Conservation (phyloP, 2,329 filamentous ascomycete genomes). For the Arthrinium phaeospermum region DNA sequence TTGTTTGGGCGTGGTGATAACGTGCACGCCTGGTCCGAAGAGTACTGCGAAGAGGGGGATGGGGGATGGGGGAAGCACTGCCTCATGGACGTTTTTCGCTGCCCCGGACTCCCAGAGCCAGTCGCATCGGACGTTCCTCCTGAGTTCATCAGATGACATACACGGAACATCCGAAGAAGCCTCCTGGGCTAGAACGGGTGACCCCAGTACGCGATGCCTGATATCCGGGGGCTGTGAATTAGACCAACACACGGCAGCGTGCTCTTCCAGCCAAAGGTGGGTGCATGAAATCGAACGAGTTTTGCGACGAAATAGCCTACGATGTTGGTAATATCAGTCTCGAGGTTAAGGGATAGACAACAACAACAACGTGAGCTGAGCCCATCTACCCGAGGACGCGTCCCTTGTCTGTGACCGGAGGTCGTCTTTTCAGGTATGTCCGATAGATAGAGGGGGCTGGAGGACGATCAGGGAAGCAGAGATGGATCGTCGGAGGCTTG, state of each 20-base stretch:
- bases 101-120: slow-evolving; percentile 8
- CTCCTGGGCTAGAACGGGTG: not conserved
- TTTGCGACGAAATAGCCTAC: not conserved
- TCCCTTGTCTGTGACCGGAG: not conserved
- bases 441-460: not conserved
- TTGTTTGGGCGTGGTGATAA: not conserved
- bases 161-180: slow-evolving; percentile 2
- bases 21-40: not conserved
- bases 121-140: not conserved
- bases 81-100: not conserved
- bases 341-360: not conserved
- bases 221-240: not conserved
- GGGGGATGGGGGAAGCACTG: not conserved
- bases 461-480: not conserved
- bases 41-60: too few relatives aligned
- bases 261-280: not conserved
- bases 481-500: not conserved
- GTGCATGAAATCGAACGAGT: slow-evolving; percentile 4
- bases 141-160: not conserved
- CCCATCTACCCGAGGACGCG: not conserved
- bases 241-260: not conserved
- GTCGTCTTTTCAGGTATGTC: not conserved
- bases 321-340: not conserved
- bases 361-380: not conserved
- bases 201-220: not conserved